Evolutionary conservation across 1,284 basidiomycete species (phyloP).

Genomic region (Malassezia arunalokei): DNA sequence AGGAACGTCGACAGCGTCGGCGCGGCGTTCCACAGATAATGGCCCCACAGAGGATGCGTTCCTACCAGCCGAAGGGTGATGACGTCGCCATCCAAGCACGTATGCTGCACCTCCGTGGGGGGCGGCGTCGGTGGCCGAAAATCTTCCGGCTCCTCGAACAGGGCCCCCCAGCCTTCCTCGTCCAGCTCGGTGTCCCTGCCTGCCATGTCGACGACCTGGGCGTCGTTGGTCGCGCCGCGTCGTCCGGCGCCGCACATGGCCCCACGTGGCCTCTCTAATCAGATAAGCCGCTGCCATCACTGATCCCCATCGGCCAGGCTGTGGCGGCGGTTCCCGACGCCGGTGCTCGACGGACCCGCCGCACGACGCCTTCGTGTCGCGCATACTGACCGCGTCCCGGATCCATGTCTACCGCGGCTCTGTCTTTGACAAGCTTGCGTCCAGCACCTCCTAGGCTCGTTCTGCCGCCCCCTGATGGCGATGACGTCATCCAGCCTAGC

Average conservation of each 20-base stretch:
- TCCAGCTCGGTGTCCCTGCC: no score
- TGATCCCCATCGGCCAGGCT: no score
- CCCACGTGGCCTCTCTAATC: no score
- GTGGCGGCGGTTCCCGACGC: no score
- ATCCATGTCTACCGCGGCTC: neutral
- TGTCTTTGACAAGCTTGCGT: neutral
- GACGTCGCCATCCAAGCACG: slow-evolving; percentile 18
- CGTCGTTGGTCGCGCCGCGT: no score
- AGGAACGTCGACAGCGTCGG: slow-evolving; percentile 46
- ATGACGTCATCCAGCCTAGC: slow-evolving; percentile 26
- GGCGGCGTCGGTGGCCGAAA: slow-evolving; percentile 42
- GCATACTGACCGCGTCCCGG: no score
- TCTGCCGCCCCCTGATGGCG: neutral
- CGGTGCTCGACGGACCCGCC: no score
- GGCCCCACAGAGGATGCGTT: slow-evolving; percentile 78
- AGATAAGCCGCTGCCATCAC: no score
- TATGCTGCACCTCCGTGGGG: slow-evolving; percentile 25
- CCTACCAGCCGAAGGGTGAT: slow-evolving; percentile 62
- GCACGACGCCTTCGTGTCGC: no score
- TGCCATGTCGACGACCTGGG: no score
- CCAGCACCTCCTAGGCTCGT: neutral
- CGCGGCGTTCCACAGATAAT: slow-evolving; percentile 61
- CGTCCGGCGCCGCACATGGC: no score
- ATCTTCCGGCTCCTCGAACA: slow-evolving; percentile 39
- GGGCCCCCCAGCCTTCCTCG: slow-evolving; percentile 18